Evolutionary conservation across 2,329 filamentous ascomycete genomes (phyloP), one percentile per base, ranked within the genome.

Genomic region (Verticillium isaacii): DNA sequence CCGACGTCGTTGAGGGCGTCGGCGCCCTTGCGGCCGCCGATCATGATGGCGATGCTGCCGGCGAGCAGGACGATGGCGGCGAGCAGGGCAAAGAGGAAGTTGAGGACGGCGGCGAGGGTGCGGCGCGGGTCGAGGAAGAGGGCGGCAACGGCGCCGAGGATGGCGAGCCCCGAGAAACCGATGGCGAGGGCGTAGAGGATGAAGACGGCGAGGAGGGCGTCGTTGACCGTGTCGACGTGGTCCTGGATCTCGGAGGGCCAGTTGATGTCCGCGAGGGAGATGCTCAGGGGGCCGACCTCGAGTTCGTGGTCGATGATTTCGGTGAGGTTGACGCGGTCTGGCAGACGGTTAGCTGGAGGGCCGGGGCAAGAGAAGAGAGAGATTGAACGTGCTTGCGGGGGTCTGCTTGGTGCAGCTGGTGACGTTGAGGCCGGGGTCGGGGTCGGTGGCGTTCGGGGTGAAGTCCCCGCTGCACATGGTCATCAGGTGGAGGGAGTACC

Each of bases 401-500:
- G 72, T 65, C 41, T 74, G 74, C 23, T 70, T 65, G 12, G 78
- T 81, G 68, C 80, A 83, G 68, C 78, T 76, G 29, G 78, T 79
- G 19, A 77, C 71, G 63, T 81, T 81, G 62, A 77, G 74, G 63
- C 73, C 73, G 15, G 75, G 70, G 32, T 68, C 68, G 3, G 70
- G 66, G 9, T 61, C 70, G 3, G 78, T 80, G 1, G 74, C 73
- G 60, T 81, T 80, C 34, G 79, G 78, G 50, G 73, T 72, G 64
- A 76, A 83, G 65, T 74, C 66, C 56, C 81, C 81, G 67, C 81
- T 72, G 68, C 81, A 83, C 4, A 73, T 69, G 45, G 75, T 74
- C 78, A 80, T 78, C 66, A 83, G 66, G 65, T 83, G 81, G 34
- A 83, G 63, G 17, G 80, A 82, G 66, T 83, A 83, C 81, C 81